phyloP scores from a whole-genome alignment of 768 basidiomycete species.

The Pisolithus albus region DNA sequence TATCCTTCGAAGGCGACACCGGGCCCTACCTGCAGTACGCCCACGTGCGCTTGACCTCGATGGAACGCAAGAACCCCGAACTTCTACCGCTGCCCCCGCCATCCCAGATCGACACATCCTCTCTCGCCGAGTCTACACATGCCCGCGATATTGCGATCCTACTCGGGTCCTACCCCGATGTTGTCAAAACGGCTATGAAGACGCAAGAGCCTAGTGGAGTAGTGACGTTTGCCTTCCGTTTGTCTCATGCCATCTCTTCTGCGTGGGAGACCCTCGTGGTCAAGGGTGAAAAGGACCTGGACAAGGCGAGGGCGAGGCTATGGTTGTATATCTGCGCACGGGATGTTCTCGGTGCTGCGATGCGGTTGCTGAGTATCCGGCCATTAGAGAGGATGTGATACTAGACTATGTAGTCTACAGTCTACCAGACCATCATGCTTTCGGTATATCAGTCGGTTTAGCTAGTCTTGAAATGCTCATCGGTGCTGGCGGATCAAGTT shows the following conservation, averaged over 20 bases:
- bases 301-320: conserved; percentile 76
- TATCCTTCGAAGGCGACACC: conserved; percentile 93
- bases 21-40: conserved; percentile 96
- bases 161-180: conserved; percentile 87
- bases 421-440: no score
- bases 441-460: no score
- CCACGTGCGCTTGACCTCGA: conserved; percentile 86
- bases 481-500: no score
- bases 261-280: conserved; percentile 92
- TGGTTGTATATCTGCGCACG: conserved; percentile 85
- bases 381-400: conserved; percentile 89
- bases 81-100: conserved; percentile 70
- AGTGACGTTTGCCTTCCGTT: conserved; percentile 82
- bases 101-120: conserved; percentile 57
- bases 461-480: no score
- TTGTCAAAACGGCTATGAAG: conserved; percentile 78
- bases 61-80: conserved; percentile 87
- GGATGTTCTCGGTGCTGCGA: conserved; percentile 82
- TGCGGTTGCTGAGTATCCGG: conserved; percentile 81
- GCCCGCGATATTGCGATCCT: conserved; percentile 82
- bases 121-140: conserved; percentile 61
- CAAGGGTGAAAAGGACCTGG: conserved; percentile 69
- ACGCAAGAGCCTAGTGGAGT: conserved; percentile 86
- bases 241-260: conserved; percentile 82
- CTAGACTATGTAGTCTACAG: no score